Percentiles rank a stretch among this genome's conserved stretches.
Conservation (phyloP, 805 yeast species). For the Starmerella khaoyaiensis region DNA sequence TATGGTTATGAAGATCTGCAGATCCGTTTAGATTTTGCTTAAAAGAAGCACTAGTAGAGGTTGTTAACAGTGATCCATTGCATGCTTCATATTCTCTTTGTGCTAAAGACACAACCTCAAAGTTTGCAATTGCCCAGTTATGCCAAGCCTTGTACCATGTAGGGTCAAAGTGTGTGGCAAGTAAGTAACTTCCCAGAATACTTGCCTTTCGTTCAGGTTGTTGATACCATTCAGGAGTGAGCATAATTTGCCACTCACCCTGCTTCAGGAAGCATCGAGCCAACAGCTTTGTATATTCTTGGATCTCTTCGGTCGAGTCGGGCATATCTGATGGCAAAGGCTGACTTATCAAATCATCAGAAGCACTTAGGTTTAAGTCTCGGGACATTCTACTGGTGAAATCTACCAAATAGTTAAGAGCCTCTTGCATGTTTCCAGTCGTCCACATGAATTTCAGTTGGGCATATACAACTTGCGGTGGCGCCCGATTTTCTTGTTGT, state of each 20-base stretch:
- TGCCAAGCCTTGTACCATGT: constrained; percentile 99
- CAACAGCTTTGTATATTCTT: constrained; percentile 66
- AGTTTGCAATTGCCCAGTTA: constrained; percentile 97
- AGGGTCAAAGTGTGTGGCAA: constrained; percentile 89
- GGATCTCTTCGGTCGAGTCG: constrained; percentile 55
- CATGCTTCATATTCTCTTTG: constrained; percentile 10
- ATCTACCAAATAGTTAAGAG: constrained; percentile 70
- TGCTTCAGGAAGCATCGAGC: constrained; percentile 94
- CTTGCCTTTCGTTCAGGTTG: constrained; percentile 56
- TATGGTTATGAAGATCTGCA: too few relatives aligned
- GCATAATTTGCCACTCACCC: constrained; percentile 93
- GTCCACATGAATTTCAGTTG: constrained; percentile 97
- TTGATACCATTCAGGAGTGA: constrained; percentile 67
- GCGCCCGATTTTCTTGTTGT: constrained; percentile 50
- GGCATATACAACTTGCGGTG: constrained; percentile 95
- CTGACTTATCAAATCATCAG: constrained; percentile 70
- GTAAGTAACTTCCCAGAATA: constrained; percentile 76
- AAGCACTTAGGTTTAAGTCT: constrained; percentile 71
- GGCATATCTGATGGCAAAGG: constrained; percentile 63
- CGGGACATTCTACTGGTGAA: constrained; percentile 84
- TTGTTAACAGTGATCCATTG: too few relatives aligned
- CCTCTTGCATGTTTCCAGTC: constrained; percentile 75
- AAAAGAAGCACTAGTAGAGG: too few relatives aligned
- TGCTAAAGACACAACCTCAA: constrained; percentile 46
- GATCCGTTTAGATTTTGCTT: too few relatives aligned